Evolutionary conservation across 306 rosid genomes (phyloP).

Genomic region (Malus orientalis): DNA sequence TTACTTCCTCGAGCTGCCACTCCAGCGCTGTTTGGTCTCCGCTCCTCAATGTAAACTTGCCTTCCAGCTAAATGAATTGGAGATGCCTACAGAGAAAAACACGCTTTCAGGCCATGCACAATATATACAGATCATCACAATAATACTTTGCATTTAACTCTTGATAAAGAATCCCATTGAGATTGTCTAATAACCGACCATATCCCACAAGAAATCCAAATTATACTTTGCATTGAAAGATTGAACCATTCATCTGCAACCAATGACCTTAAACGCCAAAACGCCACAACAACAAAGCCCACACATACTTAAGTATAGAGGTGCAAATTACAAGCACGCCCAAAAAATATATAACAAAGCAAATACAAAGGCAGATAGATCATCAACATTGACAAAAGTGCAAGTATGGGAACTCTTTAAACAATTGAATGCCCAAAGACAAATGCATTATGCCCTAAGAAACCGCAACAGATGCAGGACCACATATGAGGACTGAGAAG

Average conservation of each 20-base stretch:
- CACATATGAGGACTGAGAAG: not conserved
- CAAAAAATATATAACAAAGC: not conserved
- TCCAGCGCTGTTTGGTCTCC: constrained; percentile 70
- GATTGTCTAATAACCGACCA: not conserved
- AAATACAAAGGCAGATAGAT: not conserved
- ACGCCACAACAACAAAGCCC: not conserved
- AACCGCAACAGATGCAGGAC: not conserved
- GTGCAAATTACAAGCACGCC: not conserved
- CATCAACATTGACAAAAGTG: not conserved
- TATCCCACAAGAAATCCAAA: not conserved
- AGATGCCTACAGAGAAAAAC: constrained; percentile 59
- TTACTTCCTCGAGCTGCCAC: constrained; percentile 70
- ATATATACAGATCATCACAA: not conserved
- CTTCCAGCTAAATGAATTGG: constrained; percentile 85
- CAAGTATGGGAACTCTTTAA: not conserved
- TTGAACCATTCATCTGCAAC: not conserved
- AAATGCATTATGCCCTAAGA: not conserved
- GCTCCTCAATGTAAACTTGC: constrained; percentile 81
- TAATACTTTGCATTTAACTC: not conserved
- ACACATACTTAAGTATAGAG: not conserved
- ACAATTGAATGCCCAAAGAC: not conserved
- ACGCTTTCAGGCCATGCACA: constrained; percentile 1
- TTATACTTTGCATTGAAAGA: not conserved
- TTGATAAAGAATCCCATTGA: not conserved
- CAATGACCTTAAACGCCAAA: not conserved